phyloP scores from a whole-genome alignment of 1,139 yeast species.

The Yamadazyma dushanensis region DNA sequence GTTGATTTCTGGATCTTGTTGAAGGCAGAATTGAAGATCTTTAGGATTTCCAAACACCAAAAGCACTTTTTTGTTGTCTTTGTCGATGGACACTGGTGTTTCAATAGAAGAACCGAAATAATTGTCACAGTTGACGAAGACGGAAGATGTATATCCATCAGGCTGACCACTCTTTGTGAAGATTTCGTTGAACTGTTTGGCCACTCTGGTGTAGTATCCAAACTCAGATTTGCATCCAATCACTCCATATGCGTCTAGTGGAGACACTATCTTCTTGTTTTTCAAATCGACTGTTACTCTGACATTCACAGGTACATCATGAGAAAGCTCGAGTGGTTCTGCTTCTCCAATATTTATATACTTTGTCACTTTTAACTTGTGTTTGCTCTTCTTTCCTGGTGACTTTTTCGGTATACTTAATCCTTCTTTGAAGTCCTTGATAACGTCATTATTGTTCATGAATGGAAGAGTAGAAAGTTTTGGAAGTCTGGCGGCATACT shows the following conservation, averaged over 20 bases:
- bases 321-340: conserved; percentile 56
- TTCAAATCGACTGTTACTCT: conserved; percentile 78
- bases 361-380: conserved; percentile 61
- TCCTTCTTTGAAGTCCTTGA: conserved; percentile 58
- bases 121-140: conserved; percentile 69
- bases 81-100: neutral
- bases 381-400: conserved; percentile 39
- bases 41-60: conserved; percentile 65
- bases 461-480: conserved; percentile 73
- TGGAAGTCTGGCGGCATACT: conserved; percentile 70
- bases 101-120: conserved; percentile 32
- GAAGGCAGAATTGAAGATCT: conserved; percentile 54
- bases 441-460: conserved; percentile 51
- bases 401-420: conserved; percentile 60
- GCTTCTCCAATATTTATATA: conserved; percentile 73
- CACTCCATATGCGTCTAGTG: conserved; percentile 67
- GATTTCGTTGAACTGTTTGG: conserved; percentile 57
- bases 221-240: conserved; percentile 61
- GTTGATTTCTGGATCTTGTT: conserved; percentile 48
- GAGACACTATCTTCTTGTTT: conserved; percentile 65
- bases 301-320: conserved; percentile 73
- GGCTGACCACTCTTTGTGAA: conserved; percentile 69
- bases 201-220: conserved; percentile 77
- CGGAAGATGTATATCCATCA: conserved; percentile 69
- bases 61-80: conserved; percentile 32